A percentile compares a stretch with the other conserved stretches of the same genome.
Conservation (phyloP, 2,329 filamentous ascomycete species). For the Metarhizium robertsii region DNA sequence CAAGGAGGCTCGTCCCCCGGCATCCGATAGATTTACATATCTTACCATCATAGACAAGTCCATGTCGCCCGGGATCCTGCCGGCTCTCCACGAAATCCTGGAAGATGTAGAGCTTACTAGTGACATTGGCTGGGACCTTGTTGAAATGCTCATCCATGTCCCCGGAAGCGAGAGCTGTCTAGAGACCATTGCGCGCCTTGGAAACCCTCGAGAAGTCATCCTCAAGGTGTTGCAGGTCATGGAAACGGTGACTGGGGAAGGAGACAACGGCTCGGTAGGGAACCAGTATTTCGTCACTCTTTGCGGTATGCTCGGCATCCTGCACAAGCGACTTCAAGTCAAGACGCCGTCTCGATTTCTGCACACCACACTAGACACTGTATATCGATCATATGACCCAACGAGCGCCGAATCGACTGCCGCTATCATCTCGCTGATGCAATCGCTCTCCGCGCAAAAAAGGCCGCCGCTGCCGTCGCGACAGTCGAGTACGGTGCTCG, state of each 20-base stretch:
- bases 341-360: constrained; percentile 72
- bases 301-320: constrained; percentile 60
- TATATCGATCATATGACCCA: constrained; percentile 56
- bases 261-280: constrained; percentile 26
- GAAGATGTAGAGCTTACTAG: constrained; percentile 59
- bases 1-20: constrained; percentile 38
- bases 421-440: constrained; percentile 60
- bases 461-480: constrained; percentile 52
- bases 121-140: constrained; percentile 77
- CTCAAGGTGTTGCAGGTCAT: constrained; percentile 70
- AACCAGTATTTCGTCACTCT: constrained; percentile 55
- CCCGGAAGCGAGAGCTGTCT: constrained; percentile 62
- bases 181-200: constrained; percentile 63
- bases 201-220: constrained; percentile 74
- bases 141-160: constrained; percentile 62
- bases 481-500: constrained; percentile 47
- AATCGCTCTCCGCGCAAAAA: constrained; percentile 57
- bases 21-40: constrained; percentile 63
- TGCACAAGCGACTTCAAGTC: constrained; percentile 67
- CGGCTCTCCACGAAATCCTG: constrained; percentile 57
- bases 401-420: constrained; percentile 59
- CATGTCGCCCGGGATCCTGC: constrained; percentile 56
- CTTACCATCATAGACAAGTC: constrained; percentile 70
- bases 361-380: constrained; percentile 64
- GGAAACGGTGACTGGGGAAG: constrained; percentile 36